A percentile compares a stretch with the other conserved stretches of the same genome.
These are phyloP conservation scores for Phialocephala sp. DNA, from an alignment of 2,329 filamentous ascomycete species.

Conservation along the genomic window DNA sequence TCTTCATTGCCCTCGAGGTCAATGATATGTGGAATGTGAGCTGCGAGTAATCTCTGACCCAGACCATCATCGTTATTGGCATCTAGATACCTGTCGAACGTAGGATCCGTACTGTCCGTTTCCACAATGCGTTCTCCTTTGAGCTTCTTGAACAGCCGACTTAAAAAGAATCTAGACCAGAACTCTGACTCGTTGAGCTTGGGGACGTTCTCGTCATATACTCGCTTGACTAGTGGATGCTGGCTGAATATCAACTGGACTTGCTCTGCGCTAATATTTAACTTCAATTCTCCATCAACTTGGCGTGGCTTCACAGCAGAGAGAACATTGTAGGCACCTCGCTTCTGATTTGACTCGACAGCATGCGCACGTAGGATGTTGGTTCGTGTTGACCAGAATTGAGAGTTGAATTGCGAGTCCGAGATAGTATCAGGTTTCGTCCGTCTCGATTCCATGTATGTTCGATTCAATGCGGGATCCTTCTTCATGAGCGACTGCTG, in stretches of 20 bases:
- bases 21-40: conserved; percentile 85
- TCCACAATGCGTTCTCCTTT: conserved; percentile 87
- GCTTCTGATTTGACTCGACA: conserved; percentile 84
- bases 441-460: conserved; percentile 83
- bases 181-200: conserved; percentile 81
- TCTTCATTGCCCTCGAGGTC: conserved; percentile 94
- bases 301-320: conserved; percentile 84
- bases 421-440: conserved; percentile 86
- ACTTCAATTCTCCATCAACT: conserved; percentile 74
- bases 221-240: conserved; percentile 85
- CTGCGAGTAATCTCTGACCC: conserved; percentile 59
- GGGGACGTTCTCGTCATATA: conserved; percentile 93
- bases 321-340: conserved; percentile 91
- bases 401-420: conserved; percentile 80
- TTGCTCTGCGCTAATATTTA: conserved; percentile 90
- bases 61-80: conserved; percentile 66
- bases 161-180: conserved; percentile 94
- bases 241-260: conserved; percentile 92
- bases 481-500: conserved; percentile 89
- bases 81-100: conserved; percentile 87
- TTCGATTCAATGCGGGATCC: conserved; percentile 75
- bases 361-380: conserved; percentile 88
- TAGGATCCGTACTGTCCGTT: conserved; percentile 74
- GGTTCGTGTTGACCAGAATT: conserved; percentile 93
- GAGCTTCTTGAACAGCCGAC: conserved; percentile 86